Percentiles rank a stretch among this genome's conserved stretches.
These are phyloP conservation scores for Candida taoyuanica DNA, from an alignment of 805 yeast genomes.

Conservation along the genomic window DNA sequence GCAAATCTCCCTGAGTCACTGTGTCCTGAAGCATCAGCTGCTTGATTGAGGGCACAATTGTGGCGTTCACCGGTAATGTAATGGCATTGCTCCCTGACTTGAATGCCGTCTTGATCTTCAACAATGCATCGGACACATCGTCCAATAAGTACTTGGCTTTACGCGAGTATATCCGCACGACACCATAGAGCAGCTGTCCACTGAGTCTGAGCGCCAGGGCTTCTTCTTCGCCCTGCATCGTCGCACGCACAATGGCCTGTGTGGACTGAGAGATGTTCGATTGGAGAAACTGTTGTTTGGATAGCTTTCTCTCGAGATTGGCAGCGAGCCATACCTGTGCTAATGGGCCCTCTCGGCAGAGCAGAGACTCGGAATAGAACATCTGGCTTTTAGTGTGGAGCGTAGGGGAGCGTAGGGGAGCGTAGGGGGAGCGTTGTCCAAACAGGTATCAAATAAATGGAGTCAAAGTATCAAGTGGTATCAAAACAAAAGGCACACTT, in stretches of 20 bases:
- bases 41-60: constrained; percentile 54
- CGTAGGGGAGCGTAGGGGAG: neutral
- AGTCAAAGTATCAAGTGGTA: too few species aligned
- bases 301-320: constrained; percentile 71
- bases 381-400: constrained; percentile 22
- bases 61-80: constrained; percentile 55
- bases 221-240: constrained; percentile 32
- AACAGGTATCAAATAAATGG: neutral
- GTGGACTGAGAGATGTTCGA: constrained; percentile 69
- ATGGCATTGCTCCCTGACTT: constrained; percentile 40
- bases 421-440: neutral
- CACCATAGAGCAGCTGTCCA: constrained; percentile 83
- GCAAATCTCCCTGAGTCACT: constrained; percentile 70
- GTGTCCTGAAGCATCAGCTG: constrained; percentile 68
- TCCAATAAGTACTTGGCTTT: constrained; percentile 80
- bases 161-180: constrained; percentile 79
- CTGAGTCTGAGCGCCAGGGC: constrained; percentile 76
- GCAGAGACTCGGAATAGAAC: constrained; percentile 48
- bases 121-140: constrained; percentile 74
- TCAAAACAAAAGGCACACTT: neutral
- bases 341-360: constrained; percentile 73
- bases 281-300: constrained; percentile 65
- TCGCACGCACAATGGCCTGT: constrained; percentile 51
- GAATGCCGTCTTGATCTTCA: constrained; percentile 67
- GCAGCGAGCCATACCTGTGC: constrained; percentile 94